phyloP scores from a whole-genome alignment of 1,139 yeast genomes.

The Nakaseomyces glabratus region DNA sequence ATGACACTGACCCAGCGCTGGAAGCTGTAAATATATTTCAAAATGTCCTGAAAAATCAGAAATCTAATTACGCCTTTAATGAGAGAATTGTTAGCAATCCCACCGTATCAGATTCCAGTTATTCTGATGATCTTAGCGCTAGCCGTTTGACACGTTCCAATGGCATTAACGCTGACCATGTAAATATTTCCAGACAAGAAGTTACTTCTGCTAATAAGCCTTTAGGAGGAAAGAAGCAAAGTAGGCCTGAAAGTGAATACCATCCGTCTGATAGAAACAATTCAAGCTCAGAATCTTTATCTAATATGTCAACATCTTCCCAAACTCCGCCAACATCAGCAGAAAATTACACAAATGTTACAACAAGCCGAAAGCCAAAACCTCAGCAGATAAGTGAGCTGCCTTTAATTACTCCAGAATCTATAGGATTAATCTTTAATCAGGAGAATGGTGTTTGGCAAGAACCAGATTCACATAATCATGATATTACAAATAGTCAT shows the following conservation, averaged over 20 bases:
- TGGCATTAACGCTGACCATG: too few relatives aligned
- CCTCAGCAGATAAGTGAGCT: slow-evolving; percentile 8
- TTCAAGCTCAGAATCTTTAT: slow-evolving; percentile 2
- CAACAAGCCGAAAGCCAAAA: slow-evolving; percentile 1
- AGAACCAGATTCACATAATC: slow-evolving; percentile 17
- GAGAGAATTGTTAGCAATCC: slow-evolving; percentile 2
- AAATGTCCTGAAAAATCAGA: slow-evolving; percentile 21
- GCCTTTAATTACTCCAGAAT: slow-evolving; percentile 26
- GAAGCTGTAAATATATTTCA: slow-evolving; percentile 24
- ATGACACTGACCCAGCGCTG: slow-evolving; percentile 22
- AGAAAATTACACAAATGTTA: not conserved
- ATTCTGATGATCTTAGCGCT: slow-evolving; percentile 2
- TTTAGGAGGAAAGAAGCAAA: too few relatives aligned
- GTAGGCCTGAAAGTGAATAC: not conserved
- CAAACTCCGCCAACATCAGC: slow-evolving; percentile 1
- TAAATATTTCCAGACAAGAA: too few relatives aligned
- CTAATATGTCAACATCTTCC: slow-evolving; percentile 3
- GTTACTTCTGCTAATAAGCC: too few relatives aligned
- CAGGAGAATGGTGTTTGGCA: slow-evolving; percentile 26
- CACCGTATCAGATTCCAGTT: slow-evolving; percentile 1
- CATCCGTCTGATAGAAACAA: not conserved
- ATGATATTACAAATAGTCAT: slow-evolving; percentile 20
- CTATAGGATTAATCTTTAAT: slow-evolving; percentile 25
- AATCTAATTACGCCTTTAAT: slow-evolving; percentile 16
- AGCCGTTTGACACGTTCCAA: too few relatives aligned